Conservation (phyloP, 2,329 filamentous ascomycete genomes). For the Trichoderma sp. region DNA sequence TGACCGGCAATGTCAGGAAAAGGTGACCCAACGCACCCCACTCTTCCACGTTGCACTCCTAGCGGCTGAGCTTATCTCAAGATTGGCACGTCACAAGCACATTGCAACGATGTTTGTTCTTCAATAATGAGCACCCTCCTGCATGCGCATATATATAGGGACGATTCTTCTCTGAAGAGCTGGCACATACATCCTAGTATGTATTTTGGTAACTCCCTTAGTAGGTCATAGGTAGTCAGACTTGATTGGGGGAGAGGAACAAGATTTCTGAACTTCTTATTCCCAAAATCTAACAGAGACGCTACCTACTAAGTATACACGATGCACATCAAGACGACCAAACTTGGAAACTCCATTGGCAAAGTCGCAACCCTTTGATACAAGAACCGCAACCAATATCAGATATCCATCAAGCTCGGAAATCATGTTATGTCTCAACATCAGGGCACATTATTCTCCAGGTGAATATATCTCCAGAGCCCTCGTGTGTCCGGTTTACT, state of each 20-base stretch:
- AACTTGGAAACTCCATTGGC: background rate
- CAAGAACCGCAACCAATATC: background rate
- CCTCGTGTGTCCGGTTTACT: background rate
- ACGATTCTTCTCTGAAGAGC: background rate
- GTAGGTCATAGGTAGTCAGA: no score
- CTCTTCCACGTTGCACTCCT: background rate
- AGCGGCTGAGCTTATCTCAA: constrained; percentile 1
- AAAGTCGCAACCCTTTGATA: background rate
- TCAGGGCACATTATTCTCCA: background rate
- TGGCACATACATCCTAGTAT: background rate
- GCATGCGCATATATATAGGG: background rate
- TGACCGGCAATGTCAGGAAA: background rate
- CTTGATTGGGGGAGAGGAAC: background rate
- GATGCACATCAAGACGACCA: background rate
- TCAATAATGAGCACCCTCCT: no score
- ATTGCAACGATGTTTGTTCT: background rate
- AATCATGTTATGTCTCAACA: no score
- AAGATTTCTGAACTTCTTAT: background rate
- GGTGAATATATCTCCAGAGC: background rate
- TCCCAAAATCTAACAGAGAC: background rate
- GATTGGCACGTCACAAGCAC: background rate
- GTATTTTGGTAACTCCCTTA: background rate
- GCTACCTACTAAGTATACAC: background rate
- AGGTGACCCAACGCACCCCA: constrained; percentile 5
- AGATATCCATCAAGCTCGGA: no score